A percentile compares a stretch with the other conserved stretches of the same genome.
phyloP scores from a whole-genome alignment of 2,329 filamentous ascomycete species.

The Gremmenia infestans region DNA sequence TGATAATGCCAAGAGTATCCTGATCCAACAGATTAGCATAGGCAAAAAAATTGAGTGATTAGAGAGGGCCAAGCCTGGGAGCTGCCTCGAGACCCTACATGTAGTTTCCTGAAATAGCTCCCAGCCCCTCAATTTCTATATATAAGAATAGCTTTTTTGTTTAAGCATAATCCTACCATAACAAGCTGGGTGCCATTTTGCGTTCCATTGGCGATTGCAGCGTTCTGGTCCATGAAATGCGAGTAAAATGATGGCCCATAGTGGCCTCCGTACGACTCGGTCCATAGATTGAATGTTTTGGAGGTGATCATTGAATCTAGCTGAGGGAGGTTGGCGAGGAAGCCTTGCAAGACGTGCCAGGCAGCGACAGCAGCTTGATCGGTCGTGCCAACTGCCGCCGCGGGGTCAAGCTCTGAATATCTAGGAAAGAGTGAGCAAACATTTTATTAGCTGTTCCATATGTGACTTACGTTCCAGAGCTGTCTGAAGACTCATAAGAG shows the following conservation, averaged over 20 bases:
- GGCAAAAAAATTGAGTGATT: no score
- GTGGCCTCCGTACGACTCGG: conserved; percentile 63
- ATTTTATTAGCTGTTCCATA: neutral
- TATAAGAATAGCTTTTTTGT: no score
- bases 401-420: neutral
- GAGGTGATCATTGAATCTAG: conserved; percentile 16
- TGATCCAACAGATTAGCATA: no score
- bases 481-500: conserved; percentile 29
- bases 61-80: no score
- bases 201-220: conserved; percentile 43
- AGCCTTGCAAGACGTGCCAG: conserved; percentile 40
- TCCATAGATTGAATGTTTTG: conserved; percentile 57
- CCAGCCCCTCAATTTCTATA: no score
- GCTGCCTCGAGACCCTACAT: no score
- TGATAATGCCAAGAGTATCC: conserved; percentile 60
- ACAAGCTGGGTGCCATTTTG: conserved; percentile 45
- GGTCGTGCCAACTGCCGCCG: neutral
- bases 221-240: conserved; percentile 55
- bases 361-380: conserved; percentile 12
- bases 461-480: neutral
- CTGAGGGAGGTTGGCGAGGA: neutral
- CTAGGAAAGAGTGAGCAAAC: neutral
- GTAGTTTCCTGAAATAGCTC: no score
- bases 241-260: conserved; percentile 58
- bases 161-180: neutral